Evolutionary conservation across 2,329 filamentous ascomycete species (phyloP).

Genomic region (Colletotrichum lini): DNA sequence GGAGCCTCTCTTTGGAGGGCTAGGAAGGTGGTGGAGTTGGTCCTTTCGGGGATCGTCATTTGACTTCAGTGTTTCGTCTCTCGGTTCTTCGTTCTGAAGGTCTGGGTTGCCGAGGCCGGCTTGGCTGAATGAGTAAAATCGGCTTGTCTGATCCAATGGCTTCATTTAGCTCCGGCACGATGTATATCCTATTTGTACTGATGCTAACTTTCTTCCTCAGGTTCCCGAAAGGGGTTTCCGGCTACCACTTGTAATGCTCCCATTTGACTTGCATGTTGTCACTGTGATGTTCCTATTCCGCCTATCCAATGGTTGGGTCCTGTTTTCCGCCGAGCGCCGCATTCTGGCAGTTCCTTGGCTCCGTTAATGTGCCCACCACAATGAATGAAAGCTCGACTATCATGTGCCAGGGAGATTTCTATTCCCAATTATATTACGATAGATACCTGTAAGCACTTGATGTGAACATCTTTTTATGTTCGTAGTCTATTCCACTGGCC

Average conservation of each 20-base stretch:
- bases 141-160: slow-evolving; percentile 70
- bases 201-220: slow-evolving; percentile 11
- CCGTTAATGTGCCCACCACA: no score
- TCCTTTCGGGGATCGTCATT: slow-evolving; percentile 64
- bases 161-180: not conserved
- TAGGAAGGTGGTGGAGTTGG: slow-evolving; percentile 85
- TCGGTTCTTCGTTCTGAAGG: slow-evolving; percentile 56
- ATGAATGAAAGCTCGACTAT: no score
- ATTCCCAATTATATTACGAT: no score
- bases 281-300: not conserved
- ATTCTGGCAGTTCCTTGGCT: no score
- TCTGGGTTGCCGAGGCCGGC: slow-evolving; percentile 66
- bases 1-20: slow-evolving; percentile 63
- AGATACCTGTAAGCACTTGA: no score
- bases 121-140: slow-evolving; percentile 76
- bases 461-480: no score
- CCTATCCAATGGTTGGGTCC: no score
- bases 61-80: slow-evolving; percentile 68
- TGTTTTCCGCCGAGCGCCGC: no score
- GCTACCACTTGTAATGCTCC: no score
- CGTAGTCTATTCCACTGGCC: no score
- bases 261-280: no score
- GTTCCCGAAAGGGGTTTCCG: not conserved
- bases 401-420: no score
- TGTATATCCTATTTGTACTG: not conserved